Evolutionary conservation across 2,329 filamentous ascomycete species (phyloP).

Genomic region (Exophiala sp.): DNA sequence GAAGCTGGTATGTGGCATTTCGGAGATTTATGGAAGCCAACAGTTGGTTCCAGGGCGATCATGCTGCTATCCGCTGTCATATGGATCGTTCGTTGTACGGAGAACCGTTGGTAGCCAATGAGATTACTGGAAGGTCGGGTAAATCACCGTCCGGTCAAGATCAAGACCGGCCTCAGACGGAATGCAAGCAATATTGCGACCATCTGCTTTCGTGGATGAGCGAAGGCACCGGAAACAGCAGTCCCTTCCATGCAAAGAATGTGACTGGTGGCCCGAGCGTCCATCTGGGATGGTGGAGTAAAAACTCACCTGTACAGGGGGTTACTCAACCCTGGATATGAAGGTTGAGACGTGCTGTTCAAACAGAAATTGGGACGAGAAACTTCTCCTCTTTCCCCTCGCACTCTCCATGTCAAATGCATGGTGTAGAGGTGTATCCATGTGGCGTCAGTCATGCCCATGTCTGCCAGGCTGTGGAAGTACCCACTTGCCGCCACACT

Average conservation of each 20-base stretch:
- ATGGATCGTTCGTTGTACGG: conserved; percentile 21
- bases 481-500: conserved; percentile 2
- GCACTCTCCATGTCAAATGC: no score
- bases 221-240: background rate
- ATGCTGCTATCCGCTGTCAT: conserved; percentile 23
- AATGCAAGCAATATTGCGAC: conserved; percentile 4
- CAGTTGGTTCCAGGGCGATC: conserved; percentile 21
- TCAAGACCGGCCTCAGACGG: conserved; percentile 11
- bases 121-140: background rate
- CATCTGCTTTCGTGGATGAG: background rate
- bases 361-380: background rate
- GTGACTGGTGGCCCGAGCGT: conserved; percentile 20
- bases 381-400: no score
- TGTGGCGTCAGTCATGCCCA: background rate
- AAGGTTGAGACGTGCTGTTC: background rate
- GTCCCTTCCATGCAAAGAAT: conserved; percentile 11
- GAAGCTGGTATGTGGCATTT: conserved; percentile 9
- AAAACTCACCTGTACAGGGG: background rate
- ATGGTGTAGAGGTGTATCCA: background rate
- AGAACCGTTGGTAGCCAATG: conserved; percentile 21
- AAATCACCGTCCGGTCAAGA: conserved; percentile 18
- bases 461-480: background rate
- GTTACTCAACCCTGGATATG: background rate
- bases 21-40: conserved; percentile 21
- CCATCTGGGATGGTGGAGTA: conserved; percentile 4